Evolutionary conservation across 768 basidiomycete species (phyloP).

Genomic region (Termitomyces titanicus): DNA sequence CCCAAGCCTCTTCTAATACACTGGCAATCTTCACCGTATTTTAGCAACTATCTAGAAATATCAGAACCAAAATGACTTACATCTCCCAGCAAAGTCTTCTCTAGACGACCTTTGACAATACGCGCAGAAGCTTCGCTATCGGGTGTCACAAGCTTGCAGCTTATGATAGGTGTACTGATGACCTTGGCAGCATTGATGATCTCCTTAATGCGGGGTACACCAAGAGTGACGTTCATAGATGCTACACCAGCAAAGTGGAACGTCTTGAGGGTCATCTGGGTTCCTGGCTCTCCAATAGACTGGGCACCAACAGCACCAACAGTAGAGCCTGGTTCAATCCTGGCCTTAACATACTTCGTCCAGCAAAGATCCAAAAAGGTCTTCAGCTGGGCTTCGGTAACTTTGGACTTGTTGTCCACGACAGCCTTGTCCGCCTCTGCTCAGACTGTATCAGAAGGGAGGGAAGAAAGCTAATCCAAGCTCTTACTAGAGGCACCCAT

Average conservation of each 20-base stretch:
- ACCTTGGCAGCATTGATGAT: slow-evolving; percentile 99
- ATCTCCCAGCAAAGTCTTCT: slow-evolving; percentile 93
- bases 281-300: slow-evolving; percentile 98
- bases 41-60: not conserved
- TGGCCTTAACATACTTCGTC: slow-evolving; percentile 90
- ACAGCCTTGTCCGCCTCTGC: slow-evolving; percentile 64
- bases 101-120: slow-evolving; percentile 94
- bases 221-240: slow-evolving; percentile 98
- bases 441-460: not conserved
- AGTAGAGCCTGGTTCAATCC: slow-evolving; percentile 97
- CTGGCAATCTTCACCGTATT: slow-evolving; percentile 66
- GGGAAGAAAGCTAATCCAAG: not conserved
- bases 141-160: slow-evolving; percentile 84
- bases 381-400: slow-evolving; percentile 76
- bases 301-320: slow-evolving; percentile 99
- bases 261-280: slow-evolving; percentile 99
- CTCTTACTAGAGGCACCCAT: slow-evolving; percentile 68
- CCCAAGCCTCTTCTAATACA: slow-evolving; percentile 95
- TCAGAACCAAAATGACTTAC: slow-evolving; percentile 38
- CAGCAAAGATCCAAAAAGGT: slow-evolving; percentile 85
- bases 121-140: slow-evolving; percentile 92
- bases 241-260: slow-evolving; percentile 99
- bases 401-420: slow-evolving; percentile 89
- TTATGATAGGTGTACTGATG: slow-evolving; percentile 98
- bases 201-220: slow-evolving; percentile 99